These are phyloP conservation scores for Backusella luteola DNA, from an alignment of 192 early-diverging fungal species.

Conservation along the genomic window DNA sequence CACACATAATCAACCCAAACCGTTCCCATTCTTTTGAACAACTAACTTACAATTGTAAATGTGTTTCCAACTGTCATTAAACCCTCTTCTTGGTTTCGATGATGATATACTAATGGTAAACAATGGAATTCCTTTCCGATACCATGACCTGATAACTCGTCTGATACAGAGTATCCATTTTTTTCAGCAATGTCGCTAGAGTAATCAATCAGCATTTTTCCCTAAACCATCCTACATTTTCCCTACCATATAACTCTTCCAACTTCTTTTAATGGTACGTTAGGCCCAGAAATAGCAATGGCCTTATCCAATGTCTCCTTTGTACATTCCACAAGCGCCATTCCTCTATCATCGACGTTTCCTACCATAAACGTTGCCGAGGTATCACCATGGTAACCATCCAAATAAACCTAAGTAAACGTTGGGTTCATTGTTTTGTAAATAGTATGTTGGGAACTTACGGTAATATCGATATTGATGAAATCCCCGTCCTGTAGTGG, in stretches of 20 bases:
- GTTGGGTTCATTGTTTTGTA: background rate
- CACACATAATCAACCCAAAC: background rate
- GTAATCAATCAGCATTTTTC: background rate
- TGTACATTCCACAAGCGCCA: conserved; percentile 53
- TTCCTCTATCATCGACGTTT: conserved; percentile 55
- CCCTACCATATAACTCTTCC: conserved; percentile 58
- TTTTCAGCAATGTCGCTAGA: conserved; percentile 39
- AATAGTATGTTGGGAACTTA: background rate
- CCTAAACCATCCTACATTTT: background rate
- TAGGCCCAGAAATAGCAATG: conserved; percentile 59
- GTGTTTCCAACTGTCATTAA: conserved; percentile 75
- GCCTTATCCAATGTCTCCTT: conserved; percentile 54
- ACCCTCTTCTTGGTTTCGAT: conserved; percentile 61
- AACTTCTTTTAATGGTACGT: conserved; percentile 55
- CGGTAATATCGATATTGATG: conserved; percentile 78
- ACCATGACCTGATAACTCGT: conserved; percentile 85
- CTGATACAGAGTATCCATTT: conserved; percentile 60
- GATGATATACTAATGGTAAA: conserved; percentile 78
- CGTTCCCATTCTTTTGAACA: no score
- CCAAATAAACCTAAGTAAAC: conserved; percentile 42
- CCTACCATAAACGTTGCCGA: conserved; percentile 67
- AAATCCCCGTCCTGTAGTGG: conserved; percentile 66
- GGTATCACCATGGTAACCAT: conserved; percentile 76
- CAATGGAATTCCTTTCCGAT: conserved; percentile 85
- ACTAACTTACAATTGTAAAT: conserved; percentile 70